Evolutionary conservation across 495 filamentous ascomycete species (phyloP), one percentile per base, ranked within the genome.

Genomic region (Tuber microsphaerosporum): DNA sequence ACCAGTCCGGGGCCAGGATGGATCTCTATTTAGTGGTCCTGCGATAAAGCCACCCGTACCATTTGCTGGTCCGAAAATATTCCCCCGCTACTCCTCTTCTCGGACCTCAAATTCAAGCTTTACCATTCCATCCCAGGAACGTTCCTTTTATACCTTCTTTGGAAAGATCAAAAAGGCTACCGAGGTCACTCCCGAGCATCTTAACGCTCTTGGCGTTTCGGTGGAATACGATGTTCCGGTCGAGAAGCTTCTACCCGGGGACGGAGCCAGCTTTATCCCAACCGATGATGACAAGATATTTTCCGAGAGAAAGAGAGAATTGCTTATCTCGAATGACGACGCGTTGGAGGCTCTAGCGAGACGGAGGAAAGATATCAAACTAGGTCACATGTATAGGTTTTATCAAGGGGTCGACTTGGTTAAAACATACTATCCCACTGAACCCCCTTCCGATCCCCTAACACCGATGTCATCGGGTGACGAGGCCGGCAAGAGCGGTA

Each of bases 361-460:
- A 37, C 72, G 74, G 14, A 82, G 82, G 41, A 77, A 71, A 20
- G 79, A 81, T 61, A 74, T 83, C 22, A 83, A 76, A 65, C 46
- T 83, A 61, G 81, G 81, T 9, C 78, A 83, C 71, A 81, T 83
- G 79, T 83, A 79, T 75, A 75, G 78, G 44, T 83, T 83, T 71
- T 83, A 76, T 65, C 81, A 83, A 73, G 72, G 45, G 31, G 72
- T 83, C 46, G 81, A 83, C 56, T 34, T 83, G 69, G 69, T 83
- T 39, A 70, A 10, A 39, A 19, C 81, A 56, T 83, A 83, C 56
- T 83, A 83, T 70, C 70, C 46, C 43, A 70, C 70, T 19, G n/a
- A 34, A 19, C 74, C 48, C 26, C 74, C n/a, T 39, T 70, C 70
- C 71, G 71, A 76, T 39, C 56, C 56, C 56, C 26, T 34, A 34